Conservation (phyloP, 2,329 filamentous ascomycete species). For the Cladophialophora exuberans region DNA sequence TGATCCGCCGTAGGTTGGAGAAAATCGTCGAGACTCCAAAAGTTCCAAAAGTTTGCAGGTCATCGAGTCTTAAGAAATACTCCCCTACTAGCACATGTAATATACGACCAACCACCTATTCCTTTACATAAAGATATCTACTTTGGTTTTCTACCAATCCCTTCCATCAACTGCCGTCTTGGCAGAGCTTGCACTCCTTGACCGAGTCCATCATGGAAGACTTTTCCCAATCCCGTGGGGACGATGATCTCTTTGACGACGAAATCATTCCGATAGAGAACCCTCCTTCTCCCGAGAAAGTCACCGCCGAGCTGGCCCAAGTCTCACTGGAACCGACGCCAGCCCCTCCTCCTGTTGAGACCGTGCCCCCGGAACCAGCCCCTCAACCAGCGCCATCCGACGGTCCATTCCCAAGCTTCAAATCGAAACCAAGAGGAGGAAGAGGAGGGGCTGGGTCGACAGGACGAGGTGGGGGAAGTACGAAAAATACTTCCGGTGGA, state of each 20-base stretch:
- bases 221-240: constrained; percentile 54
- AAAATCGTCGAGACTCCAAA: no score
- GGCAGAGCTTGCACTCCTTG: no score
- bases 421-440: constrained; percentile 20
- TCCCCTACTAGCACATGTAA: no score
- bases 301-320: constrained; percentile 25
- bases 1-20: no score
- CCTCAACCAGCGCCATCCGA: constrained; percentile 1
- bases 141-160: no score
- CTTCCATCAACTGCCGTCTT: no score
- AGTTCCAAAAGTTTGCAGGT: no score
- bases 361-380: not conserved
- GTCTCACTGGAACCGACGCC: constrained; percentile 20
- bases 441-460: constrained; percentile 14
- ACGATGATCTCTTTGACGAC: constrained; percentile 56
- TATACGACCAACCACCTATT: no score
- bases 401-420: constrained; percentile 4
- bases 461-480: constrained; percentile 23
- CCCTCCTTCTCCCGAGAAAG: constrained; percentile 34
- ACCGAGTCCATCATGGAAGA: no score
- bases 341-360: constrained; percentile 8
- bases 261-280: constrained; percentile 51
- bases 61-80: no score
- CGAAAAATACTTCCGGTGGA: constrained; percentile 25
- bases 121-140: no score